Conservation (phyloP, 108 stramenopile genomes). For the Hondaea fermentalgiana region DNA sequence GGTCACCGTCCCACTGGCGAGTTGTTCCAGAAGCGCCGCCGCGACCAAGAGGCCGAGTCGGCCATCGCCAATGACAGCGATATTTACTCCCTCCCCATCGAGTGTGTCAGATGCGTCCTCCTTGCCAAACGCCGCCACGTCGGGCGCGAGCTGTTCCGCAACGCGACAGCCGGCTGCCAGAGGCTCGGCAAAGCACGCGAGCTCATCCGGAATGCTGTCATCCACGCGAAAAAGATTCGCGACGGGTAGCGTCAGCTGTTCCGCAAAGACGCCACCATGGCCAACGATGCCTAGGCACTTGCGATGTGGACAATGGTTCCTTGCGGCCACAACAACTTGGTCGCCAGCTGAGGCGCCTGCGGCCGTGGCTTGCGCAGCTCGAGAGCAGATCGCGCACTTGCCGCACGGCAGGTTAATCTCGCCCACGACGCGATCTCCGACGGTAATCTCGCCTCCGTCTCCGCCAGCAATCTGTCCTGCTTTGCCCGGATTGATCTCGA, state of each 20-base stretch:
- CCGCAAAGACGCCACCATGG: background rate
- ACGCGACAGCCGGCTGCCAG: background rate
- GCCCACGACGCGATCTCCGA: background rate
- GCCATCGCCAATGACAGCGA: constrained; percentile 15
- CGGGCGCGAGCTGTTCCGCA: background rate
- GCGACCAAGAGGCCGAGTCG: constrained; percentile 22
- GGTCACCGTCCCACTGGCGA: background rate
- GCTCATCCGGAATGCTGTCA: background rate
- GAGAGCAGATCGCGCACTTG: background rate
- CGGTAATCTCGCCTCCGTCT: background rate
- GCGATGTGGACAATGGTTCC: background rate
- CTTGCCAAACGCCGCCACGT: background rate
- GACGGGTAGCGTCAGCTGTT: background rate
- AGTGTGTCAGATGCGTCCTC: no score
- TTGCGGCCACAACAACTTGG: background rate
- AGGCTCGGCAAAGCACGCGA: background rate
- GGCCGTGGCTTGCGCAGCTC: no score
- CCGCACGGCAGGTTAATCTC: constrained; percentile 8
- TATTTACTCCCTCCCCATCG: background rate
- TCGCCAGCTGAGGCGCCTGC: background rate
- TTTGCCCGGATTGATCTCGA: background rate
- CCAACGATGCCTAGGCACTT: background rate
- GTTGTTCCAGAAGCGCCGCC: constrained; percentile 13
- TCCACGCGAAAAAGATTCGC: background rate
- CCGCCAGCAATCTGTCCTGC: background rate